phyloP scores from a whole-genome alignment of 2,329 filamentous ascomycete species.

The Ophiocordyceps robertsii region DNA sequence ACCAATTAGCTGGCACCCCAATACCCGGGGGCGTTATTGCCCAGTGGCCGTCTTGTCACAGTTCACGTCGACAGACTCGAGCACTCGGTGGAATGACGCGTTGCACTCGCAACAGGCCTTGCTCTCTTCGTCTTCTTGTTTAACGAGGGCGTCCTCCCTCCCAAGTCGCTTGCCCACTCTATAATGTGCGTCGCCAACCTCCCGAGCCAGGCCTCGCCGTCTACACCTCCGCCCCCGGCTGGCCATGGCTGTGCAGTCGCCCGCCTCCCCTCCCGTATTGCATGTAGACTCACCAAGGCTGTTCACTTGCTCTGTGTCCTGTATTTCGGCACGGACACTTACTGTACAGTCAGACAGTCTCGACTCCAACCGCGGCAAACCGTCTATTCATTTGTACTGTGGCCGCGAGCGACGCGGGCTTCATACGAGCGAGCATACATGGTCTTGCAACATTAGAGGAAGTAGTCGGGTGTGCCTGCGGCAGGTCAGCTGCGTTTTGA shows the following conservation, averaged over 20 bases:
- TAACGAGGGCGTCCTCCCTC: constrained; percentile 4
- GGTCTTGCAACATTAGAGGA: constrained; percentile 52
- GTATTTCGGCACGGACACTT: not conserved
- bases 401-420: constrained; percentile 1
- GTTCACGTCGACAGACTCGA: not conserved
- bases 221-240: not conserved
- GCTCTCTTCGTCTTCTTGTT: not conserved
- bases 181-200: constrained; percentile 3
- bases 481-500: constrained; percentile 7
- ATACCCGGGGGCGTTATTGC: too few relatives aligned
- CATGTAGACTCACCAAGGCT: not conserved
- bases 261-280: constrained; percentile 6
- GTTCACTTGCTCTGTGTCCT: too few relatives aligned
- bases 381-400: constrained; percentile 8
- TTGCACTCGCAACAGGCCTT: not conserved
- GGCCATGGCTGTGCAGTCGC: constrained; percentile 1
- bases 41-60: too few relatives aligned
- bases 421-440: constrained; percentile 3
- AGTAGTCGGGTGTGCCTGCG: constrained; percentile 84
- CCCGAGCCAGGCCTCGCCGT: not conserved
- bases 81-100: not conserved
- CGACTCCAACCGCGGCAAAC: constrained; percentile 7
- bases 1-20: too few relatives aligned
- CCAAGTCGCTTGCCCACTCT: constrained; percentile 9
- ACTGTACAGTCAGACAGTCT: constrained; percentile 8